phyloP scores from a whole-genome alignment of 257 asterid species.

The Solanum tarapatanum region DNA sequence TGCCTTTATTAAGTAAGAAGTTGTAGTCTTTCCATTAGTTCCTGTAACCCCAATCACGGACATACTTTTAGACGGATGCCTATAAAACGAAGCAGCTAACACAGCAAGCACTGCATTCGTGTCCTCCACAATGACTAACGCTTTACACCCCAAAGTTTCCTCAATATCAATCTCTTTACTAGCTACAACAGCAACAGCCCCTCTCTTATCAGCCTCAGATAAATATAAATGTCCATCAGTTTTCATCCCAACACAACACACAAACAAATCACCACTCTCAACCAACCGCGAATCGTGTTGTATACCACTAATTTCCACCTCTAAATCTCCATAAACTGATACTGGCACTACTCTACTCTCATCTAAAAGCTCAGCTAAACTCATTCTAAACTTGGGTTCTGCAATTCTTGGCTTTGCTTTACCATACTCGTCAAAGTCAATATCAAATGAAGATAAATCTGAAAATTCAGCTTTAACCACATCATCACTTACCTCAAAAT shows the following conservation, averaged over 20 bases:
- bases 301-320: conserved; percentile 65
- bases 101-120: conserved; percentile 58
- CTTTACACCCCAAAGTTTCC: conserved; percentile 77
- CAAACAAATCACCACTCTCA: conserved; percentile 78
- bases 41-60: conserved; percentile 77
- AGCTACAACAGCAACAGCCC: conserved; percentile 89
- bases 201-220: conserved; percentile 91
- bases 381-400: conserved; percentile 76
- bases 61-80: conserved; percentile 71
- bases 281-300: conserved; percentile 87
- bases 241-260: conserved; percentile 64
- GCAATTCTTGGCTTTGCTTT: conserved; percentile 51
- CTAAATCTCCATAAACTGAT: conserved; percentile 70
- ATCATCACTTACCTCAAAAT: conserved; percentile 48
- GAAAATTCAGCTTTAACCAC: conserved; percentile 16
- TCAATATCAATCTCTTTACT: conserved; percentile 82
- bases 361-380: conserved; percentile 83
- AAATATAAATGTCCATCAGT: conserved; percentile 64
- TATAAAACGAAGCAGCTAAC: conserved; percentile 65
- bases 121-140: conserved; percentile 84
- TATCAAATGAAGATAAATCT: conserved; percentile 41
- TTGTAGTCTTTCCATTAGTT: conserved; percentile 70
- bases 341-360: conserved; percentile 82
- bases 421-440: conserved; percentile 72
- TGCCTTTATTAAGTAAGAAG: conserved; percentile 55